These are phyloP conservation scores for Plantago coronopus DNA, from an alignment of 305 asterid species.

Conservation along the genomic window DNA sequence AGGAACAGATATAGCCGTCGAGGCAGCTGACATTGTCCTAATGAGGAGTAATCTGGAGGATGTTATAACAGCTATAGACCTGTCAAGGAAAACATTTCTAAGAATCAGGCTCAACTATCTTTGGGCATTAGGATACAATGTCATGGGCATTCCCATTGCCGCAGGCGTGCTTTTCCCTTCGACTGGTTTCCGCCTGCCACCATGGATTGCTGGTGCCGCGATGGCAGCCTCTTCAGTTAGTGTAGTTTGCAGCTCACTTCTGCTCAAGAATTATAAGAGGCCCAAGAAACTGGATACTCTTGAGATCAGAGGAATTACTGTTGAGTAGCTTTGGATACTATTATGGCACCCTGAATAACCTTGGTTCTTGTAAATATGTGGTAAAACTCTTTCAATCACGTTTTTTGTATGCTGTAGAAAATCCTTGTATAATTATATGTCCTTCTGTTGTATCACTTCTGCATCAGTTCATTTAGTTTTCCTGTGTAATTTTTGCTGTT, in stretches of 20 bases:
- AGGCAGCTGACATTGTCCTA: slow-evolving; percentile 81
- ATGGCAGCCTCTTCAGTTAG: slow-evolving; percentile 91
- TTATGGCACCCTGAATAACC: too few species aligned
- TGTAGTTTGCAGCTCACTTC: slow-evolving; percentile 80
- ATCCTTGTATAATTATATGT: neutral
- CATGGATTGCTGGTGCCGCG: slow-evolving; percentile 93
- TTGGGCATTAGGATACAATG: slow-evolving; percentile 84
- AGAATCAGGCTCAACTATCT: slow-evolving; percentile 70
- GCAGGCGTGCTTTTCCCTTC: slow-evolving; percentile 77
- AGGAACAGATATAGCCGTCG: slow-evolving; percentile 84
- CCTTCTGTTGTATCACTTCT: too few species aligned
- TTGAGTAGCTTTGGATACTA: slow-evolving; percentile 24
- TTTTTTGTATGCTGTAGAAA: neutral
- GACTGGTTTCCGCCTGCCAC: slow-evolving; percentile 72
- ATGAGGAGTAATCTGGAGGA: slow-evolving; percentile 86
- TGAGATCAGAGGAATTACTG: slow-evolving; percentile 37
- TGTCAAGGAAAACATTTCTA: slow-evolving; percentile 63
- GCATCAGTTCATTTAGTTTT: too few species aligned
- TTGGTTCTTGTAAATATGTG: slow-evolving; percentile 11
- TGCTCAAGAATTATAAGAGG: slow-evolving; percentile 67
- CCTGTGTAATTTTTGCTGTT: too few species aligned
- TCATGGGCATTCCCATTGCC: slow-evolving; percentile 76
- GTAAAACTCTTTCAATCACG: too few species aligned
- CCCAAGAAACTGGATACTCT: slow-evolving; percentile 48
- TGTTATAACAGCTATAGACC: slow-evolving; percentile 77